These are phyloP conservation scores for Ophiognomonia clavigignenti-juglandacearum DNA, from an alignment of 2,329 filamentous ascomycete species.

Conservation along the genomic window DNA sequence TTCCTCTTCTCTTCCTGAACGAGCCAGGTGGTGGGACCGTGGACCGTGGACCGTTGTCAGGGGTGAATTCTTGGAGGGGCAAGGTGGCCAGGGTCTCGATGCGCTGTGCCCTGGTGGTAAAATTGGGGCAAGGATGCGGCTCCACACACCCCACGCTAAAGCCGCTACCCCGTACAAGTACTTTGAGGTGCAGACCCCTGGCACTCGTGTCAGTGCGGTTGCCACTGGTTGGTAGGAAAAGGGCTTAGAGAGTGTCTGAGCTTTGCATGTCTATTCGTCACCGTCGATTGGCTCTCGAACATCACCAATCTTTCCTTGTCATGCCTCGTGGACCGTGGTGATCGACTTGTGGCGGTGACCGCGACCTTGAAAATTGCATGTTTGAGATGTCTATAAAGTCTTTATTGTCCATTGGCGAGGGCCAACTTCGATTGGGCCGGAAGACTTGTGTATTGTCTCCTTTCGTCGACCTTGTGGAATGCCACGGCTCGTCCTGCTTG, in stretches of 20 bases:
- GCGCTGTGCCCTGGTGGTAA: slow-evolving; percentile 9
- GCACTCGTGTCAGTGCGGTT: slow-evolving; percentile 9
- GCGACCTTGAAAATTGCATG: neutral
- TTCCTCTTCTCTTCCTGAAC: too few relatives aligned
- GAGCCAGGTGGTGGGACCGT: slow-evolving; percentile 1
- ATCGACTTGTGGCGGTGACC: neutral
- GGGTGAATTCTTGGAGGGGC: neutral
- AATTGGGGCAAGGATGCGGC: slow-evolving; percentile 13
- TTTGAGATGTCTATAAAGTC: neutral
- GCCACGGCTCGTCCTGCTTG: neutral
- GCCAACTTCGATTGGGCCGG: neutral
- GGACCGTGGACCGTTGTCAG: neutral
- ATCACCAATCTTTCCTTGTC: neutral
- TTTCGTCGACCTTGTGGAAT: neutral
- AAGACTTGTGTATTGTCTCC: too few relatives aligned
- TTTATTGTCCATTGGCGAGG: neutral
- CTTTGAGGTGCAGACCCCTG: neutral
- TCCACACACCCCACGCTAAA: slow-evolving; percentile 7
- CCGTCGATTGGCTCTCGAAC: neutral
- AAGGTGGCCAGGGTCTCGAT: too few relatives aligned
- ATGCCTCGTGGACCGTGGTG: too few relatives aligned
- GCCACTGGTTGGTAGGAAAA: too few relatives aligned
- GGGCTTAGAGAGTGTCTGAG: too few relatives aligned
- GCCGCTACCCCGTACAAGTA: too few relatives aligned
- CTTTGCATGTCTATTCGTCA: neutral